Evolutionary conservation across 371 early-diverging fungal species (phyloP), one percentile per base, ranked within the genome.

Genomic region (Mucor racemosus): DNA sequence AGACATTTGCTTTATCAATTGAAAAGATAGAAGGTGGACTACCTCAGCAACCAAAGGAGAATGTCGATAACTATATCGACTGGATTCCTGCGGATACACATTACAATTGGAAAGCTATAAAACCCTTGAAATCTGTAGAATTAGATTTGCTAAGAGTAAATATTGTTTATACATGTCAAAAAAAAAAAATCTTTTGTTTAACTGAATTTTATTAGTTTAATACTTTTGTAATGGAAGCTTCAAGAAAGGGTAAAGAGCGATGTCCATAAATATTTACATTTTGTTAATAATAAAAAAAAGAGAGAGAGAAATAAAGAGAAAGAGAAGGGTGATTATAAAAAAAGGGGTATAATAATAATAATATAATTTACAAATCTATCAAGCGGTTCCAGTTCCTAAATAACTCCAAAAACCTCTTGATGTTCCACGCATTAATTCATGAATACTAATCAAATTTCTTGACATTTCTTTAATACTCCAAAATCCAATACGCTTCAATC

Each of bases 401-500:
- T 88, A 90, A 60, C 90, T 86, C 88, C 91, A 92, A 62, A 92
- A 94, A 8, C 90, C 89, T 62, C 90, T 86, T 1, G 83, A 78
- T 39, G 84, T 86, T n/a, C 95, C 95, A n/a, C 90, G 77, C 56
- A 92, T 89, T 73, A 94, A 91, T 56, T 95, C 94, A 56, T 92
- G 81, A 7, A 95, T 75, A 38, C 81, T 83, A 19, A 91, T 78
- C 11, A 95, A 59, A 67, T 91, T 91, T 26, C 90, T 77, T 10
- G 90, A 88, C 67, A 93, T 84, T 41, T 90, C 90, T 55, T 92
- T 90, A 4, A 96, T 66, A 41, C 94, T 90, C 95, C 93, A 98
- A 65, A 93, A 77, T 3, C 97, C 97, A 34, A 98, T 92, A 4
- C 92, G 90, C 75, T 94, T 94, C 17, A 97, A 76, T 21, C 92